These are phyloP conservation scores for Metarhizium rileyi DNA, from an alignment of 2,329 filamentous ascomycete genomes.

Conservation along the genomic window DNA sequence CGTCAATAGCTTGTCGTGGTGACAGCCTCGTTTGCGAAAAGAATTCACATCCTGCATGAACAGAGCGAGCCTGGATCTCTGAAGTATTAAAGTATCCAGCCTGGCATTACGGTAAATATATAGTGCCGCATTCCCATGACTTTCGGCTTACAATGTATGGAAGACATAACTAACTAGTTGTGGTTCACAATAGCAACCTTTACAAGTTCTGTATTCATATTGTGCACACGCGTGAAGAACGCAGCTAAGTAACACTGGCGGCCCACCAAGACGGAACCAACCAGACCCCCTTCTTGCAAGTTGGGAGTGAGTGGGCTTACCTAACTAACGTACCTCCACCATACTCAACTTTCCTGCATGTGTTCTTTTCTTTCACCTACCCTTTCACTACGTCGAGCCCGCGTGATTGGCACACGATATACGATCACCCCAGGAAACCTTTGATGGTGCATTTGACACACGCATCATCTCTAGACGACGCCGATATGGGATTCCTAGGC, in stretches of 20 bases:
- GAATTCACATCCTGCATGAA: too few species aligned
- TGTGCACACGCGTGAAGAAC: too few species aligned
- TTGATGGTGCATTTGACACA: neutral
- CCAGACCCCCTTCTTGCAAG: neutral
- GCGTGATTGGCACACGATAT: neutral
- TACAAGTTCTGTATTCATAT: too few species aligned
- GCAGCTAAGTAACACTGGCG: neutral
- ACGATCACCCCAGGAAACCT: neutral
- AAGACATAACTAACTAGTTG: too few species aligned
- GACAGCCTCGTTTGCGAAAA: too few species aligned
- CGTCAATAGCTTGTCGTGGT: too few species aligned
- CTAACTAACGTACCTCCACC: constrained; percentile 3
- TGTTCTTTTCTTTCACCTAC: neutral
- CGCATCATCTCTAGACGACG: neutral
- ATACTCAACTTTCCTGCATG: neutral
- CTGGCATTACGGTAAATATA: too few species aligned
- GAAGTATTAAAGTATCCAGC: too few species aligned
- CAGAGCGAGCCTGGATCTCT: too few species aligned
- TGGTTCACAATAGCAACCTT: too few species aligned
- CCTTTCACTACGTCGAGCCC: neutral
- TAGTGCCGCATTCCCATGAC: too few species aligned
- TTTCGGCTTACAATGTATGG: too few species aligned
- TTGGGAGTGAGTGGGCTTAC: neutral
- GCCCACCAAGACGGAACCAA: neutral
- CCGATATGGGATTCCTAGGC: constrained; percentile 77